phyloP scores from a whole-genome alignment of 768 basidiomycete species.

The Thelephora aurantiotincta region DNA sequence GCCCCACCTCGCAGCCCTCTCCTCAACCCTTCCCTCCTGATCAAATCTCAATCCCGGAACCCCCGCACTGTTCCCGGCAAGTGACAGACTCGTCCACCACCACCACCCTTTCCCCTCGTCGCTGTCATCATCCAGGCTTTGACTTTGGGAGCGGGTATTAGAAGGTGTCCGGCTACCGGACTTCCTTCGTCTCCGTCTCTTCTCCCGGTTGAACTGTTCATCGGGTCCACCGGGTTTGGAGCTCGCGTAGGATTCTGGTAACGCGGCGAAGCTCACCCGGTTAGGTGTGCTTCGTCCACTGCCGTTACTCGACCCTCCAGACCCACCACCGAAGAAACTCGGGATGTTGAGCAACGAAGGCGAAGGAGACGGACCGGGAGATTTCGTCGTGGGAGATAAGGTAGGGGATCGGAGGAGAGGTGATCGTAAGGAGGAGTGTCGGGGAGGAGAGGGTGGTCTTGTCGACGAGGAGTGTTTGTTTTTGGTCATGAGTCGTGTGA shows the following conservation, averaged over 20 bases:
- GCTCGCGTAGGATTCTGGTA: conserved; percentile 50
- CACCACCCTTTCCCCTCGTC: conserved; percentile 11
- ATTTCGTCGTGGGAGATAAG: conserved; percentile 6
- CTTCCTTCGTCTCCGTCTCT: conserved; percentile 13
- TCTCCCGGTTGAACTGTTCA: conserved; percentile 9
- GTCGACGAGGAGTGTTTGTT: conserved; percentile 45
- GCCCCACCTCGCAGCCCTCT: conserved; percentile 20
- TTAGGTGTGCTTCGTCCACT: conserved; percentile 42
- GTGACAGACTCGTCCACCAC: conserved; percentile 19
- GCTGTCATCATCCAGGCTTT: conserved; percentile 15
- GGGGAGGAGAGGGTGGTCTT: conserved; percentile 45
- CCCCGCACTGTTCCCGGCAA: conserved; percentile 11
- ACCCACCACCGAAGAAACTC: conserved; percentile 4
- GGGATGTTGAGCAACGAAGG: conserved; percentile 11
- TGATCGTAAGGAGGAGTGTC: conserved; percentile 30
- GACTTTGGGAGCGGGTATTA: conserved; percentile 9
- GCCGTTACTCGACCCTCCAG: background rate
- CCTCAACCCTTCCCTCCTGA: conserved; percentile 33
- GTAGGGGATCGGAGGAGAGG: background rate
- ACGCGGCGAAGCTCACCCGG: conserved; percentile 65
- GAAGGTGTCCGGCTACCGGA: conserved; percentile 16
- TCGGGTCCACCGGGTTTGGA: conserved; percentile 16
- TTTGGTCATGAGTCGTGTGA: conserved; percentile 66
- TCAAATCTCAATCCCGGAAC: conserved; percentile 18
- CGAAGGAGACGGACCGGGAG: conserved; percentile 19